Conservation (phyloP, 495 filamentous ascomycete species). For the Jackrogersella minutella region DNA sequence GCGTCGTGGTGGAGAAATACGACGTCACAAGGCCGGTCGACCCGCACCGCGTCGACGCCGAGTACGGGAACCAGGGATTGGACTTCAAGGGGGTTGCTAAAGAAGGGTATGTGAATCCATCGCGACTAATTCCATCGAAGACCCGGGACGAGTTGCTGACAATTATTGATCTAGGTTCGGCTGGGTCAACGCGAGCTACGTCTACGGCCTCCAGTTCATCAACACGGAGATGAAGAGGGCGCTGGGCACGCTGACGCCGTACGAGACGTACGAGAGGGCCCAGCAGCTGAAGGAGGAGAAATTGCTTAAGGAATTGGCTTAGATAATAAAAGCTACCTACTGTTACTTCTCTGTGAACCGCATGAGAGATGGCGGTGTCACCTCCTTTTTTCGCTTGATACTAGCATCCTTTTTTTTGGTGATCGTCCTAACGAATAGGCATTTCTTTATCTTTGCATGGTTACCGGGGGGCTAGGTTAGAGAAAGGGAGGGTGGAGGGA, state of each 20-base stretch:
- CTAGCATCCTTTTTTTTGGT: neutral
- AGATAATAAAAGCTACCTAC: neutral
- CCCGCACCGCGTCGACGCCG: conserved; percentile 90
- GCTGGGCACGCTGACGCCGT: conserved; percentile 82
- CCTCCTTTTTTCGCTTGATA: too few relatives aligned
- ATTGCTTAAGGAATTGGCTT: conserved; percentile 49
- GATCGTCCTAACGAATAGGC: neutral
- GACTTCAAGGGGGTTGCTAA: conserved; percentile 94
- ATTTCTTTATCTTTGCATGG: neutral
- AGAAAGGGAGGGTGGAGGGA: too few relatives aligned
- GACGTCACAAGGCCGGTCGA: conserved; percentile 89
- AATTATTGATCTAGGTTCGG: conserved; percentile 72
- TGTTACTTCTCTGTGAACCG: neutral
- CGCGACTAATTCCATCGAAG: too few relatives aligned
- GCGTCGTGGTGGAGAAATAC: conserved; percentile 98
- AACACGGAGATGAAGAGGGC: conserved; percentile 86
- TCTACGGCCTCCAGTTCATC: conserved; percentile 85
- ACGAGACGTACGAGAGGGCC: conserved; percentile 73
- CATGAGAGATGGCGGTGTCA: neutral
- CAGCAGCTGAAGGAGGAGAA: conserved; percentile 54
- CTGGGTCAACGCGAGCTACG: conserved; percentile 97
- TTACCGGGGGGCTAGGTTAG: neutral
- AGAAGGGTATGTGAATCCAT: conserved; percentile 88
- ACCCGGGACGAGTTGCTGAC: conserved; percentile 38
- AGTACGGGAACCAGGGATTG: conserved; percentile 95